Percentiles rank a stretch among this genome's conserved stretches.
These are phyloP conservation scores for Apophysomyces ossiformis DNA, from an alignment of 371 early-diverging fungal species.

Conservation along the genomic window DNA sequence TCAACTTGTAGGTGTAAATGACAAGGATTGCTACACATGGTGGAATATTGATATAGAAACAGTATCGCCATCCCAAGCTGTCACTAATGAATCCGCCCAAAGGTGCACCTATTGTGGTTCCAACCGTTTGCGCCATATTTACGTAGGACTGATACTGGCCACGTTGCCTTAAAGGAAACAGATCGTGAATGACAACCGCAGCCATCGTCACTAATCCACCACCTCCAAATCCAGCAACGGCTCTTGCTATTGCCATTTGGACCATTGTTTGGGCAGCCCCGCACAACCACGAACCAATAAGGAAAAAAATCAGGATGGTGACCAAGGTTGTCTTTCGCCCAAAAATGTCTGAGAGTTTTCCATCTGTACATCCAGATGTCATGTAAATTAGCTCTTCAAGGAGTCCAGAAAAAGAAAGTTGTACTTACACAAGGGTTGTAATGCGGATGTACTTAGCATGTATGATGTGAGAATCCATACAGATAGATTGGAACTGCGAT, in stretches of 20 bases:
- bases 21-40: slow-evolving; percentile 52
- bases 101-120: slow-evolving; percentile 42
- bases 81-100: slow-evolving; percentile 59
- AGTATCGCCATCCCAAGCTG: slow-evolving; percentile 65
- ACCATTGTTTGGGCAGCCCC: slow-evolving; percentile 60
- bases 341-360: slow-evolving; percentile 43
- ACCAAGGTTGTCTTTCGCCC: slow-evolving; percentile 43
- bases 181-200: slow-evolving; percentile 40
- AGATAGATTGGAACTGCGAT: slow-evolving; percentile 39
- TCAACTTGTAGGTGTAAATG: slow-evolving; percentile 27
- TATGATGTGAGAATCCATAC: slow-evolving; percentile 80
- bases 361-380: slow-evolving; percentile 25
- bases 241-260: slow-evolving; percentile 75
- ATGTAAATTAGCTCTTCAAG: neutral
- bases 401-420: neutral
- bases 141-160: slow-evolving; percentile 48
- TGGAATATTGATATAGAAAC: slow-evolving; percentile 81
- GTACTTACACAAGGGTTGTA: slow-evolving; percentile 72
- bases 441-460: slow-evolving; percentile 70
- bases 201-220: slow-evolving; percentile 66
- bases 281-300: slow-evolving; percentile 49
- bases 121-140: slow-evolving; percentile 46
- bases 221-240: slow-evolving; percentile 80
- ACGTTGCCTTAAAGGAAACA: slow-evolving; percentile 36
- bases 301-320: slow-evolving; percentile 31